Base-by-base conservation (phyloP, 2,329 filamentous ascomycete species). In the Xylariomycetidae sp. region DNA sequence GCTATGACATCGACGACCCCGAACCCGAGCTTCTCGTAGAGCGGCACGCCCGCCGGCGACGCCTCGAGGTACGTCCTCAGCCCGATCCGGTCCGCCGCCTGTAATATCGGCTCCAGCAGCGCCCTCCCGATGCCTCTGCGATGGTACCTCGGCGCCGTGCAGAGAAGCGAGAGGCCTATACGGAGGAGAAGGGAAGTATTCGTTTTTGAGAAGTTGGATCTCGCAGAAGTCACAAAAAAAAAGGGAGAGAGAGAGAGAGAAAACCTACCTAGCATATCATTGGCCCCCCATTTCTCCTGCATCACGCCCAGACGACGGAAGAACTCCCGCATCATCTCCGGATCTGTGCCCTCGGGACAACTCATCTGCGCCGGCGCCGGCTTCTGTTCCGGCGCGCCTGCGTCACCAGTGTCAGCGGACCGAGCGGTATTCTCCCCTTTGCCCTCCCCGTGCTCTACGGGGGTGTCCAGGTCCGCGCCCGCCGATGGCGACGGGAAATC, bases 11-110 rank as follows among this genome's bases (percentile, higher is more conserved):
- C 61, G 1, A 63, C 46, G 27, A 54, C 47, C 31, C 45, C 48
- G 34, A 61, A 67, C 8, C 62, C 62, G 5, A 61, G 32, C 40
- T 57, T 59, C 41, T 52, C 45, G 38, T 67, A 67, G 11, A 67
- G 16, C 9, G 53, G 54, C 31, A 50, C 51, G 3, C 61, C 62
- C 0, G 41, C 44, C 2, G 45, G 38, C 7, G 62, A 63, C n/a
- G 61, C 59, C 42, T 66, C 63, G 18, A 66, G 49, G 36, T 62
- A 64, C 1, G 46, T 42, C 34, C 44, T 53, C 29, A 56, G 46
- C 3, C 51, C 54, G 17, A 54, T 49, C 4, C 37, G 30, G 34
- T 65, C 61, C 5, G 62, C 61, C 10, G 59, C 38, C 5, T 48
- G 52, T n/a, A 65, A 42, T 31, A 58, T 56, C 22, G 61, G 52